These are phyloP conservation scores for Bipolaris cookei DNA, from an alignment of 2,329 filamentous ascomycete species.

Conservation along the genomic window DNA sequence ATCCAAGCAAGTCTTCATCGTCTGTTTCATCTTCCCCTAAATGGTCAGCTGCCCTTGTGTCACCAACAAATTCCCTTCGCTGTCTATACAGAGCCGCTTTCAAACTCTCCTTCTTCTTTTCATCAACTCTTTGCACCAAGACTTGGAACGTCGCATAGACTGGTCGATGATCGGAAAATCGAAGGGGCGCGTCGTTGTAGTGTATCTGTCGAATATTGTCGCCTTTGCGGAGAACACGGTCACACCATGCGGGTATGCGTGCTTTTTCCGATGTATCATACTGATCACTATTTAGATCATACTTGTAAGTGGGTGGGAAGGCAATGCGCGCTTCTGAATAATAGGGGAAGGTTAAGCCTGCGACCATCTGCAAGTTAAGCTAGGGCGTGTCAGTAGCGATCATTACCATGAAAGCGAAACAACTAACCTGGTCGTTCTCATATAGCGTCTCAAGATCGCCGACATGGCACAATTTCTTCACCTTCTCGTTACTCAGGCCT, in stretches of 20 bases:
- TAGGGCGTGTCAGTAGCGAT: slow-evolving; percentile 49
- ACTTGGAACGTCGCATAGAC: slow-evolving; percentile 91
- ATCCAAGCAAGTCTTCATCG: slow-evolving; percentile 81
- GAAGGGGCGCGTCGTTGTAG: slow-evolving; percentile 81
- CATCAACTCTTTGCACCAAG: slow-evolving; percentile 79
- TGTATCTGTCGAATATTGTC: slow-evolving; percentile 79
- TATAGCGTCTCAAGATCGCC: slow-evolving; percentile 80
- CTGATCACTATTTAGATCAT: slow-evolving; percentile 82
- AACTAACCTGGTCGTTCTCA: slow-evolving; percentile 81
- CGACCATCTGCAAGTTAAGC: slow-evolving; percentile 96
- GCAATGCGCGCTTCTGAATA: slow-evolving; percentile 89
- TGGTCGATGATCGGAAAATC: slow-evolving; percentile 94
- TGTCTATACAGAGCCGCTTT: slow-evolving; percentile 75
- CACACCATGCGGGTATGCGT: slow-evolving; percentile 96
- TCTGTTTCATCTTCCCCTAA: slow-evolving; percentile 63
- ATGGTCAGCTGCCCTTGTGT: slow-evolving; percentile 62
- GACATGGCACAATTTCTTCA: slow-evolving; percentile 74
- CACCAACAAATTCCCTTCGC: slow-evolving; percentile 70
- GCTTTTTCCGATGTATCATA: slow-evolving; percentile 97
- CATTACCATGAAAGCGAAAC: not conserved
- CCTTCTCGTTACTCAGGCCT: slow-evolving; percentile 78
- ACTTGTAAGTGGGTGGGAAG: slow-evolving; percentile 96
- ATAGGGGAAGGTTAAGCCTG: slow-evolving; percentile 84
- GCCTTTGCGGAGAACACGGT: slow-evolving; percentile 88
- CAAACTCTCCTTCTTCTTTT: slow-evolving; percentile 72